Evolutionary conservation across 2,329 filamentous ascomycete species (phyloP).

Genomic region (Scortechinia acanthostroma): DNA sequence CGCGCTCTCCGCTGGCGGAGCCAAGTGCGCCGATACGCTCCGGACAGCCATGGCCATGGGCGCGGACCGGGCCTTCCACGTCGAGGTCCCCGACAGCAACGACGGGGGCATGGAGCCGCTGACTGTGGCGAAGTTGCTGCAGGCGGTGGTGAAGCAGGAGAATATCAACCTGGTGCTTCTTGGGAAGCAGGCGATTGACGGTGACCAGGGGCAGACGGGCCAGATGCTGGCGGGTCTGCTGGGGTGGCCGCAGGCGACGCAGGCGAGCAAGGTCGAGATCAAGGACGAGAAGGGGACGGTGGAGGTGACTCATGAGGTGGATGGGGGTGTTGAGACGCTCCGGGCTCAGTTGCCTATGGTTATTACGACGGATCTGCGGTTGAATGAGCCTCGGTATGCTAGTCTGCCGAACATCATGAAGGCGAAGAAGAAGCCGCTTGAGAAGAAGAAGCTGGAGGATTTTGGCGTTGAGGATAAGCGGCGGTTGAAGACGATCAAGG

Average conservation of each 20-base stretch:
- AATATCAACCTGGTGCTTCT: slow-evolving; percentile 86
- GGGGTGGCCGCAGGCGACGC: slow-evolving; percentile 89
- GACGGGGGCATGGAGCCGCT: slow-evolving; percentile 70
- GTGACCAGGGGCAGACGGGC: slow-evolving; percentile 89
- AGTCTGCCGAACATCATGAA: slow-evolving; percentile 99
- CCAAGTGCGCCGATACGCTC: slow-evolving; percentile 81
- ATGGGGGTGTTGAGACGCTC: slow-evolving; percentile 89
- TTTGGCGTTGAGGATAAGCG: slow-evolving; percentile 69
- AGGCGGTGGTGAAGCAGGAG: slow-evolving; percentile 73
- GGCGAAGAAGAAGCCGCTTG: slow-evolving; percentile 98
- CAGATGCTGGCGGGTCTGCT: slow-evolving; percentile 94
- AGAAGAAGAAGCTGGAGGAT: slow-evolving; percentile 82
- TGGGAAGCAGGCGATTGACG: slow-evolving; percentile 97
- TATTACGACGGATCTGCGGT: slow-evolving; percentile 85
- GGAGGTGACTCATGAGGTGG: slow-evolving; percentile 82
- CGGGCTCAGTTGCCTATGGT: slow-evolving; percentile 81
- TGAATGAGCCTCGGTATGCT: slow-evolving; percentile 93
- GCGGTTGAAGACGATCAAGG: slow-evolving; percentile 83
- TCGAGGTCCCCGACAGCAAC: slow-evolving; percentile 70
- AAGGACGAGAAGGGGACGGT: slow-evolving; percentile 59
- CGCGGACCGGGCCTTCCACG: slow-evolving; percentile 83
- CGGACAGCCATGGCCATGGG: slow-evolving; percentile 99
- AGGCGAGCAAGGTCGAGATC: slow-evolving; percentile 79
- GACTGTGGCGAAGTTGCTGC: slow-evolving; percentile 82
- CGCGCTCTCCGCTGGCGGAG: slow-evolving; percentile 77